Evolutionary conservation across 345 rosid genomes (phyloP), one percentile per base, ranked within the genome.

Genomic region (Clausena lansium): DNA sequence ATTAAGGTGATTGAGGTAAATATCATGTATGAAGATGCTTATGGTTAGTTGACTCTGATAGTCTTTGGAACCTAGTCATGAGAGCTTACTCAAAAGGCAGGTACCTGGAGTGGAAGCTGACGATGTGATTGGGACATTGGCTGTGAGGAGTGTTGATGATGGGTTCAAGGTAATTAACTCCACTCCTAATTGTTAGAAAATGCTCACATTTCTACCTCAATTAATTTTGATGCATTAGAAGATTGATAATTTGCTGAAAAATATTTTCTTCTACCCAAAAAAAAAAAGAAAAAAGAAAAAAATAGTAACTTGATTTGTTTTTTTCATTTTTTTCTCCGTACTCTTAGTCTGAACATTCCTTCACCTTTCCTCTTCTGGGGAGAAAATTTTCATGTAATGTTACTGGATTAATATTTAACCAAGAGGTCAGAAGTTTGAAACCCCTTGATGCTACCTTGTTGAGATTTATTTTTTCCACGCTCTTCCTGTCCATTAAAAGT

Each of bases 81-180:
- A 77, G 50, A 77, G 79, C 78, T 74, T 77, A 73, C 66, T 60
- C 32, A 52, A 86, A n/a, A 79, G 84, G 74, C 87, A 95, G 98
- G 95, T 94, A 77, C 94, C 97, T 58, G 98, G 99, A 72, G 99
- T 96, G 76, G 99, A 96, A 90, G 99, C 99, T 66, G 98, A 94
- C 81, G 99, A 96, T 78, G 99, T 96, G 74, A 92, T 96, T 78
- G 99, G 99, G 75, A 94, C 99, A 28, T 80, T 96, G 88, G 98
- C 97, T 73, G 70, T 79, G 50, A 93, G 92, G 85, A 94, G 97
- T 89, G 89, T 94, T 70, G 90, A 85, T 73, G 88, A 84, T 50
- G 98, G 99, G 57, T 92, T 83, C 81, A 94, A 89, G 95, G 97
- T 96, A 83, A 77, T 41, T 65, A 47, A 27, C n/a, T 28, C 20